Evolutionary conservation across 495 filamentous ascomycete species (phyloP).

Genomic region (Paragyromitra xinjiangensis): DNA sequence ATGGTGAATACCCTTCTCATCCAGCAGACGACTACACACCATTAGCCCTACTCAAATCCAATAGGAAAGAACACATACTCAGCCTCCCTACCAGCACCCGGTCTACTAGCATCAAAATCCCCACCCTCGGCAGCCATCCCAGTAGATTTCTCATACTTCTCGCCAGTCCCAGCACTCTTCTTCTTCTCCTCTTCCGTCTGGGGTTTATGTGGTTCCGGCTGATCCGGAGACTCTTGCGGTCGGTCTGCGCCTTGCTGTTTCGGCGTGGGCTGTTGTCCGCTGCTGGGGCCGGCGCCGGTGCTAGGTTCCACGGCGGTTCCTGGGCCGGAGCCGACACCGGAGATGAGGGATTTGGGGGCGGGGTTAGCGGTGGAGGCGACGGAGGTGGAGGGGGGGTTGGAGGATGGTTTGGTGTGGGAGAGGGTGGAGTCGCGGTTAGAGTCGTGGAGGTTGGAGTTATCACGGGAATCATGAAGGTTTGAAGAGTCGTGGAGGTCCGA

Average conservation of each 20-base stretch:
- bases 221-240: conserved; percentile 4
- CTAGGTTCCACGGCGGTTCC: conserved; percentile 20
- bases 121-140: conserved; percentile 66
- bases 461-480: background rate
- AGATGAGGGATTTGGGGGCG: conserved; percentile 2
- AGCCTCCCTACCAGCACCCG: conserved; percentile 72
- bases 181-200: conserved; percentile 27
- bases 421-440: background rate
- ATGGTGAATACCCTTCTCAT: conserved; percentile 53
- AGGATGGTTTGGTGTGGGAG: background rate
- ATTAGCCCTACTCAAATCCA: conserved; percentile 11
- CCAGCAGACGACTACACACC: conserved; percentile 46
- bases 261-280: conserved; percentile 34
- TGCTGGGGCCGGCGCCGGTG: conserved; percentile 18
- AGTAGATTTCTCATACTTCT: conserved; percentile 66
- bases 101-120: conserved; percentile 68
- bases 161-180: conserved; percentile 62
- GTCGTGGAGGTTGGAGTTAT: background rate
- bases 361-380: no score
- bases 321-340: conserved; percentile 44
- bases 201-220: conserved; percentile 1
- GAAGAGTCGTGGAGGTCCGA: background rate
- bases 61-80: conserved; percentile 63
- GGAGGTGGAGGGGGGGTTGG: background rate
- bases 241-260: conserved; percentile 60